Evolutionary conservation across 2,329 filamentous ascomycete species (phyloP), one percentile per base, ranked within the genome.

Genomic region (Apiospora rasikravindrae): DNA sequence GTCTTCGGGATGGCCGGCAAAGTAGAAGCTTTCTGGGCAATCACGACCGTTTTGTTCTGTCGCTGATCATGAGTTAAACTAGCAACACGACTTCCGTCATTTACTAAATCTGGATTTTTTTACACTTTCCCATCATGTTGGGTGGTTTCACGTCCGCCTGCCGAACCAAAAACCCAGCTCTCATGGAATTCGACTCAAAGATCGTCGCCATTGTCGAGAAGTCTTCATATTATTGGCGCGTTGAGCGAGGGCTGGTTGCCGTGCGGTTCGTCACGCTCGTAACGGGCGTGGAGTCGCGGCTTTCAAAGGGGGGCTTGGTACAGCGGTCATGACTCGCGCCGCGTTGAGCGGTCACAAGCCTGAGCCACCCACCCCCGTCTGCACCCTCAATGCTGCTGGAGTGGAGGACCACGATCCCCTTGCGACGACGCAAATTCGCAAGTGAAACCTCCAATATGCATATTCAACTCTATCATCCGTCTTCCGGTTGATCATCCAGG

Each of bases 381-480:
- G 22, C 57, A 6, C 57, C 11, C 8, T 24, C 19, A 14, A 64
- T 64, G 33, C 57, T 8, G 19, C 57, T 37, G 19, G 3, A 14
- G 57, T 40, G 57, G 57, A 64, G 22, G 57, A 64, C 57, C n/a
- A 19, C 33, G 57, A 64, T 40, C 8, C 10, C 57, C 57, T 40
- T 64, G 29, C 19, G 19, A 37, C 33, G 4, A 10, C 19, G 19
- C 19, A 64, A n/a, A 40, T 24, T 40, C 4, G 10, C 33, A 64
- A 64, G 57, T 64, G 57, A 64, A 64, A 64, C 57, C 10, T n/a
- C 7, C 33, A 40, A 40, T n/a, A 64, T 40, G 57, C 57, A 40
- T 64, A 64, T 64, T 40, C 22, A 64, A 40, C 57, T 64, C 19
- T 64, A 64, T n/a, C 57, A 64, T n/a, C 57, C 57, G 57, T n/a